Conservation (phyloP, 441 rosid genomes). For the Metrosideros polymorpha region DNA sequence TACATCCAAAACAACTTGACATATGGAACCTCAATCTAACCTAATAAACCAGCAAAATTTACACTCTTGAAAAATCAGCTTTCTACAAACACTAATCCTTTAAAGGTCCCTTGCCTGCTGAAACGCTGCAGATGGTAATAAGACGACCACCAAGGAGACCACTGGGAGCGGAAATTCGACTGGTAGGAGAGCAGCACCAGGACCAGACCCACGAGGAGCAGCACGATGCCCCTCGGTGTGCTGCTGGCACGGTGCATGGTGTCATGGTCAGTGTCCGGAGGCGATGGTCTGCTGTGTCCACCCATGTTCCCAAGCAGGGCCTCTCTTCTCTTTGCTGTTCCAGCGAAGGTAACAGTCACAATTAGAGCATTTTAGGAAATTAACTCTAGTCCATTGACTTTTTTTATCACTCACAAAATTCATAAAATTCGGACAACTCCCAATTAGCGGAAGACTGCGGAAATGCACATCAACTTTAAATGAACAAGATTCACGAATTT, state of each 20-base stretch:
- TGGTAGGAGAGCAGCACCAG: conserved; percentile 54
- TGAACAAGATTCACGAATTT: too few relatives aligned
- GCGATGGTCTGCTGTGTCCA: conserved; percentile 44
- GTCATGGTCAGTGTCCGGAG: conserved; percentile 6
- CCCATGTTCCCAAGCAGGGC: conserved; percentile 50
- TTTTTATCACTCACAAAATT: too few relatives aligned
- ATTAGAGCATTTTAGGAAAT: too few relatives aligned
- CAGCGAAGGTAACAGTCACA: too few relatives aligned
- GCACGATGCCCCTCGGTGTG: conserved; percentile 51
- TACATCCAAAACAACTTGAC: neutral
- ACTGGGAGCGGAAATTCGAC: conserved; percentile 52
- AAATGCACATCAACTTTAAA: too few relatives aligned
- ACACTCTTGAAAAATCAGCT: neutral
- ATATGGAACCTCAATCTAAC: neutral
- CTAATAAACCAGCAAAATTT: neutral
- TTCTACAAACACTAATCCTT: neutral
- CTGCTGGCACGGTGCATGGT: conserved; percentile 7
- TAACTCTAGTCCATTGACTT: too few relatives aligned
- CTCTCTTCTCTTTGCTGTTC: conserved; percentile 44
- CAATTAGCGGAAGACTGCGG: too few relatives aligned
- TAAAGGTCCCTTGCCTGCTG: neutral
- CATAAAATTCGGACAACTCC: too few relatives aligned
- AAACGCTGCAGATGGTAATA: neutral
- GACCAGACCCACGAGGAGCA: conserved; percentile 34
- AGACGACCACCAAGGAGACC: conserved; percentile 27